Evolutionary conservation across 2,329 filamentous ascomycete species (phyloP).

Genomic region (Penicillium fuscoglaucum): DNA sequence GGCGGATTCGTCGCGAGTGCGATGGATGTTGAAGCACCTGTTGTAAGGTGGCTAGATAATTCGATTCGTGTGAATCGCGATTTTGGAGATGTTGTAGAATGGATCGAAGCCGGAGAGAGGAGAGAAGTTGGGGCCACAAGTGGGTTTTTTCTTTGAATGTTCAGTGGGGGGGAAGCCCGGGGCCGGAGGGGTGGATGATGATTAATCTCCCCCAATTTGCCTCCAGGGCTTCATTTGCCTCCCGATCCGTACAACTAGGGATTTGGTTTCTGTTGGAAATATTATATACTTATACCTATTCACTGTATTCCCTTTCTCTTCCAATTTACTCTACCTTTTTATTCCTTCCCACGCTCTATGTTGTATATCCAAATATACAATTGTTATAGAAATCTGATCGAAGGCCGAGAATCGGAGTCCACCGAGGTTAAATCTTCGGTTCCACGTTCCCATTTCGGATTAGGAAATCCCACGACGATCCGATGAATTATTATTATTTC

Average conservation of each 20-base stretch:
- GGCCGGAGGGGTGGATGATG: constrained; percentile 18
- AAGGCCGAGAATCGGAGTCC: constrained; percentile 11
- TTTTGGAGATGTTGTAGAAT: neutral
- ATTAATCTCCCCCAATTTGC: constrained; percentile 19
- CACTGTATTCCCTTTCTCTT: neutral
- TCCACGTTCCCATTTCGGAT: constrained; percentile 3
- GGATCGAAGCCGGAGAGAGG: constrained; percentile 4
- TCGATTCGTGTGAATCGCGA: neutral
- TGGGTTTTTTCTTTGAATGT: constrained; percentile 22
- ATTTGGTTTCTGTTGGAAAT: neutral
- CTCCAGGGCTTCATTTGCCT: neutral
- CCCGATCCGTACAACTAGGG: constrained; percentile 1
- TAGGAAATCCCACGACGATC: neutral
- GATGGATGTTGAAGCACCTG: neutral
- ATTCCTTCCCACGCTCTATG: neutral
- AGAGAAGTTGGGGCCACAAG: constrained; percentile 12
- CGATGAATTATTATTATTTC: neutral
- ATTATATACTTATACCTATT: neutral
- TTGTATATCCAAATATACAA: neutral
- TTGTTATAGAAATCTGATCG: neutral
- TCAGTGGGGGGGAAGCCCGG: constrained; percentile 11
- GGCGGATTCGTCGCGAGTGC: constrained; percentile 5
- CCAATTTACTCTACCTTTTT: neutral
- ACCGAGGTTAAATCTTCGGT: constrained; percentile 1
- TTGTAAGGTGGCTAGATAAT: neutral